Percentiles rank a stretch among this genome's conserved stretches.
phyloP scores from a whole-genome alignment of 1,284 basidiomycete genomes.

The Ustanciosporium gigantosporum region DNA sequence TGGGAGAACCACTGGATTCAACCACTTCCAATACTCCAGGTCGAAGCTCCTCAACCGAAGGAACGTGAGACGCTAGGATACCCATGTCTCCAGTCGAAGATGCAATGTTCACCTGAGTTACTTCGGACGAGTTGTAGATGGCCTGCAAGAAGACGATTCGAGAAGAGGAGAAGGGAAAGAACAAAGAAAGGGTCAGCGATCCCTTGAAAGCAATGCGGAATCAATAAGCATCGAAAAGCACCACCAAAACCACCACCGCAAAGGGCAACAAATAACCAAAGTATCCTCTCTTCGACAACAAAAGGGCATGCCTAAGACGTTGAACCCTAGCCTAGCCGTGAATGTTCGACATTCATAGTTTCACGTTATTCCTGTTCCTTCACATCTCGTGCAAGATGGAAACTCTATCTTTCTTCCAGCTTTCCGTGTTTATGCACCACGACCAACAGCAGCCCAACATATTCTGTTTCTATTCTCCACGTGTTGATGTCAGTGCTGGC shows the following conservation, averaged over 20 bases:
- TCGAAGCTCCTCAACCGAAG: conserved; percentile 58
- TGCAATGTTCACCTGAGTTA: conserved; percentile 57
- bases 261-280: neutral
- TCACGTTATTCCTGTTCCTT: no score
- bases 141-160: conserved; percentile 27
- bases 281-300: no score
- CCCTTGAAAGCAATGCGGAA: neutral
- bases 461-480: no score
- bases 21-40: conserved; percentile 60
- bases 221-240: neutral
- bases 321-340: no score
- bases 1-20: conserved; percentile 52
- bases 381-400: no score
- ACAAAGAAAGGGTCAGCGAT: neutral
- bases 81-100: conserved; percentile 58
- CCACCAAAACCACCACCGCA: neutral
- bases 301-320: no score
- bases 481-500: no score
- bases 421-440: no score
- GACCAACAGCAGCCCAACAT: no score
- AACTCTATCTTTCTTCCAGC: no score
- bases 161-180: no score
- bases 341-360: no score
- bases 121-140: conserved; percentile 50
- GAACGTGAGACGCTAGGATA: conserved; percentile 60